phyloP scores from a whole-genome alignment of 148 eudicot species.

The Oxyria digyna region DNA sequence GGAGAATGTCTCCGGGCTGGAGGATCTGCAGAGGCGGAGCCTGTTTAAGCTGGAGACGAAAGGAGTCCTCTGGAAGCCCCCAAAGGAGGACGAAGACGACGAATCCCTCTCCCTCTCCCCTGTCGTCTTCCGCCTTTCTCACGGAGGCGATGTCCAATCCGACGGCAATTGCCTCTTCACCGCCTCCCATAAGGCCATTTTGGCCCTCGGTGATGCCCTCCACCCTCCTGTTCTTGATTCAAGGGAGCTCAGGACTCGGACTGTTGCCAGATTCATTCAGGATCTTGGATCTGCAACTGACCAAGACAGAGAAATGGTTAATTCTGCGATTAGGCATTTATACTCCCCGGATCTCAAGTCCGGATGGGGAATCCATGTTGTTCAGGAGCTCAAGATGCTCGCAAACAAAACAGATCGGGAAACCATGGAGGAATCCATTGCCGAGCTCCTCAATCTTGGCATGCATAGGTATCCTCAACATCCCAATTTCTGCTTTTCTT shows the following conservation, averaged over 20 bases:
- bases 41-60: conserved; percentile 36
- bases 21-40: conserved; percentile 40
- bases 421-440: conserved; percentile 38
- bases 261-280: conserved; percentile 49
- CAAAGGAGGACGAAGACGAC: conserved; percentile 10
- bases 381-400: conserved; percentile 66
- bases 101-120: conserved; percentile 17
- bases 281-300: conserved; percentile 42
- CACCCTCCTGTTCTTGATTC: conserved; percentile 11
- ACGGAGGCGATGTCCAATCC: conserved; percentile 80
- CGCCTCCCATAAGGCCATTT: conserved; percentile 49
- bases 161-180: conserved; percentile 88
- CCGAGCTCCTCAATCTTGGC: conserved; percentile 48
- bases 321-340: conserved; percentile 49
- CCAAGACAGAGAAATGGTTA: conserved; percentile 33
- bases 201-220: conserved; percentile 4
- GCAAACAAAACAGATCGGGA: conserved; percentile 52
- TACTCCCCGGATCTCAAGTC: conserved; percentile 57
- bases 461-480: conserved; percentile 65
- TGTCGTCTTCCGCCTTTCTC: conserved; percentile 50
- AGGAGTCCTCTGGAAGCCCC: conserved; percentile 73
- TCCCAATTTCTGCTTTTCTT: too few relatives aligned
- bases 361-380: conserved; percentile 90
- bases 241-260: conserved; percentile 44
- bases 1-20: conserved; percentile 61